Conservation (phyloP, 139 green algal species). For the Chlorella sp. region DNA sequence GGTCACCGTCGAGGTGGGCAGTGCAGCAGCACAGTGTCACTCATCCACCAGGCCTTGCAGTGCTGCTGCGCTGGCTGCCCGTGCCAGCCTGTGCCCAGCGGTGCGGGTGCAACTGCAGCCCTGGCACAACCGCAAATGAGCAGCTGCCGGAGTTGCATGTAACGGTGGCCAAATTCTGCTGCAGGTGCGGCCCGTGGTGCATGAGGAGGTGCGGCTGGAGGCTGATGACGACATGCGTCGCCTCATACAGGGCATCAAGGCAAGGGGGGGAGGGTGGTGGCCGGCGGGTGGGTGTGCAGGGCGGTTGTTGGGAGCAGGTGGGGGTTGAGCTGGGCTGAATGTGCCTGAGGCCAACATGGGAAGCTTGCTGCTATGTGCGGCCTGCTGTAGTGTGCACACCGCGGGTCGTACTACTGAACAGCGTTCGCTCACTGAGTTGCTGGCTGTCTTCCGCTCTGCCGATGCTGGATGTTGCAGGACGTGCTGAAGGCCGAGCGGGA, state of each 20-base stretch:
- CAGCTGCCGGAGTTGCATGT: neutral
- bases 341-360: neutral
- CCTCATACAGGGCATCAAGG: constrained; percentile 89
- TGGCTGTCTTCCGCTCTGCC: neutral
- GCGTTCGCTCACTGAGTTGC: too few relatives aligned
- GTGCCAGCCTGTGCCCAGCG: too few relatives aligned
- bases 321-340: neutral
- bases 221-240: constrained; percentile 89
- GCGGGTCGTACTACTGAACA: too few relatives aligned
- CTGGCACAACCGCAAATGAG: neutral
- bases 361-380: neutral
- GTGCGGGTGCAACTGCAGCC: too few relatives aligned
- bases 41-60: too few relatives aligned
- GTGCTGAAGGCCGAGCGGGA: constrained; percentile 65
- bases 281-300: too few relatives aligned
- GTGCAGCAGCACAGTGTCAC: neutral
- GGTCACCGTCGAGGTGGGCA: constrained; percentile 65
- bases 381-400: too few relatives aligned
- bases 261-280: neutral
- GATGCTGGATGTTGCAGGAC: constrained; percentile 46
- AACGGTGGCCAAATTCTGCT: neutral
- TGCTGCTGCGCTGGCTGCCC: too few relatives aligned
- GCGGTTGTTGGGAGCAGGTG: neutral
- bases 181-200: constrained; percentile 86
- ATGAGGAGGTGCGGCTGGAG: constrained; percentile 86